phyloP scores from a whole-genome alignment of 139 green algal species.

The Medakamo hakoo region DNA sequence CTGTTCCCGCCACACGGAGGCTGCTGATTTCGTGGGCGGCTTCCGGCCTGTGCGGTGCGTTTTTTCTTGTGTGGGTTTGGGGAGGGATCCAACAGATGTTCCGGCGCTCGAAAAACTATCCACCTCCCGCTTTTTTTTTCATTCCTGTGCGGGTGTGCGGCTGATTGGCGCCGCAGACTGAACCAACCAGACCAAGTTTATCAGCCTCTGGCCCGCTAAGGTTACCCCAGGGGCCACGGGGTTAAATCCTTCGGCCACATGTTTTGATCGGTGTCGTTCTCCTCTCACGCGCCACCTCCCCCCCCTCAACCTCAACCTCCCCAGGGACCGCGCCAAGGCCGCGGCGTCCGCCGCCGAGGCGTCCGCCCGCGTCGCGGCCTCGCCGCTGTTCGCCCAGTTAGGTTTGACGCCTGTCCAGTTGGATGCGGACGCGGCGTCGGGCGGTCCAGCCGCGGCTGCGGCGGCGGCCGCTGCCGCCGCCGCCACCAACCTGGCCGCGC shows the following conservation, averaged over 20 bases:
- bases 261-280: background rate
- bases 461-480: background rate
- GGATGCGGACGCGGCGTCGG: background rate
- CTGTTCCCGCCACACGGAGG: constrained; percentile 98
- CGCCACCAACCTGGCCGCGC: background rate
- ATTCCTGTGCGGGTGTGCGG: background rate
- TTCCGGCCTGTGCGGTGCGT: constrained; percentile 50
- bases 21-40: constrained; percentile 89
- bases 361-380: constrained; percentile 2
- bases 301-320: background rate
- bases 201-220: background rate
- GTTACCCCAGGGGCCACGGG: background rate
- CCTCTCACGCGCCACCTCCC: background rate
- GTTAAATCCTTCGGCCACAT: background rate
- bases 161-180: background rate
- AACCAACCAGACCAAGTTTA: background rate
- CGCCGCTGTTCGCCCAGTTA: constrained; percentile 9
- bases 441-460: background rate
- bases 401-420: background rate
- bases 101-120: background rate
- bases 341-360: constrained; percentile 9
- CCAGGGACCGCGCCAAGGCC: background rate
- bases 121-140: background rate
- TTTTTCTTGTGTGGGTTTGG: background rate
- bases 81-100: constrained; percentile 15